Percentiles rank a stretch among this genome's conserved stretches.
These are phyloP conservation scores for Annulohypoxylon maeteangense DNA, from an alignment of 495 filamentous ascomycete species.

Conservation along the genomic window DNA sequence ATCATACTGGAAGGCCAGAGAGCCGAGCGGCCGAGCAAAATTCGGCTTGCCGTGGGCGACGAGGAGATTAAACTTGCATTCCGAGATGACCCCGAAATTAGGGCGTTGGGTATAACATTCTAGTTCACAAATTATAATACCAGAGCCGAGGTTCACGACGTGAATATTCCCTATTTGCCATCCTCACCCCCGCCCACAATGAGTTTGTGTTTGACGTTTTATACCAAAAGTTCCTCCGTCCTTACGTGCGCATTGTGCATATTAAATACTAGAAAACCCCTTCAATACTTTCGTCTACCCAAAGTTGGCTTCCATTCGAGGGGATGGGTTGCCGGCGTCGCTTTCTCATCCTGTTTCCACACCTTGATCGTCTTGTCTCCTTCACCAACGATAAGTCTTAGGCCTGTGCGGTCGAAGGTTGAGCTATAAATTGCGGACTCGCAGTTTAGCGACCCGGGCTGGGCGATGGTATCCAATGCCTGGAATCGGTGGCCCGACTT, in stretches of 20 bases:
- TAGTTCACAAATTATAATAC: conserved; percentile 36
- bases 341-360: conserved; percentile 91
- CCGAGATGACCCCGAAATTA: conserved; percentile 87
- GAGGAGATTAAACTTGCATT: conserved; percentile 91
- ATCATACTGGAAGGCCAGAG: conserved; percentile 80
- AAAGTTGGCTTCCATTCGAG: conserved; percentile 92
- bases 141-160: conserved; percentile 6
- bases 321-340: conserved; percentile 90
- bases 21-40: conserved; percentile 85
- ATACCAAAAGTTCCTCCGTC: background rate
- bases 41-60: conserved; percentile 84
- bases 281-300: conserved; percentile 58
- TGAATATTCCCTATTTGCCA: conserved; percentile 1
- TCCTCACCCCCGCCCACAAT: background rate
- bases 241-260: background rate
- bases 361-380: conserved; percentile 99
- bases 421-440: conserved; percentile 94
- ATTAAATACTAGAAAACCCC: background rate
- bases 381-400: conserved; percentile 92
- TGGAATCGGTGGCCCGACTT: conserved; percentile 95
- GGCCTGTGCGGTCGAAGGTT: conserved; percentile 87
- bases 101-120: conserved; percentile 68
- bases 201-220: background rate
- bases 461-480: conserved; percentile 84
- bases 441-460: conserved; percentile 93